Conservation (phyloP, 2,329 filamentous ascomycete genomes). For the Tolypocladium tropicale region DNA sequence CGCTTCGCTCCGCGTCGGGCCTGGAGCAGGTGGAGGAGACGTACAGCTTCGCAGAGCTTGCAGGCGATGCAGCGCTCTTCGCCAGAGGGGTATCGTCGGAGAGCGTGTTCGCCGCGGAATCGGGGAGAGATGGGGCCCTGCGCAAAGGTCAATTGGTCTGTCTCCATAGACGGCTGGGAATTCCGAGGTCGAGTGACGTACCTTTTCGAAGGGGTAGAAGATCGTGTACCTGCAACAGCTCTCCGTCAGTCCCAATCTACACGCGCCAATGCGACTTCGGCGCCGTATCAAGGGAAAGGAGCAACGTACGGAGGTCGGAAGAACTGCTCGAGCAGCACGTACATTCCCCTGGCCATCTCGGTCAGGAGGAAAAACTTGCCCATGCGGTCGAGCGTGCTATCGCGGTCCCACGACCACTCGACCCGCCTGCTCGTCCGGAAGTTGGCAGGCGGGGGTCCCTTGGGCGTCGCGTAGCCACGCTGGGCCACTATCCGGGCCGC, state of each 20-base stretch:
- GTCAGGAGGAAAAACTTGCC: slow-evolving; percentile 92
- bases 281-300: background rate
- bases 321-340: slow-evolving; percentile 93
- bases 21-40: slow-evolving; percentile 5
- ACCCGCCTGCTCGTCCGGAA: slow-evolving; percentile 68
- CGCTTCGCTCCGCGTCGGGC: background rate
- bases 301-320: slow-evolving; percentile 87
- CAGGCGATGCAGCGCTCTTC: slow-evolving; percentile 99
- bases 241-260: background rate
- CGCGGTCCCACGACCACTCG: slow-evolving; percentile 71
- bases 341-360: slow-evolving; percentile 97
- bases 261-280: background rate
- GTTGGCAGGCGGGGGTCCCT: slow-evolving; percentile 66
- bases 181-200: slow-evolving; percentile 17
- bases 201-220: slow-evolving; percentile 97
- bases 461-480: slow-evolving; percentile 54
- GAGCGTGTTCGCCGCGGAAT: slow-evolving; percentile 95
- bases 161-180: slow-evolving; percentile 1
- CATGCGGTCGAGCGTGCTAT: slow-evolving; percentile 69
- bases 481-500: slow-evolving; percentile 10
- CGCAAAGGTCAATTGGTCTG: slow-evolving; percentile 8
- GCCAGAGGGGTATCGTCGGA: slow-evolving; percentile 90
- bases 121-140: slow-evolving; percentile 89
- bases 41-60: slow-evolving; percentile 92
- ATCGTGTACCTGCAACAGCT: slow-evolving; percentile 73